Evolutionary conservation across 306 rosid species (phyloP).

Genomic region (Ormosia emarginata): DNA sequence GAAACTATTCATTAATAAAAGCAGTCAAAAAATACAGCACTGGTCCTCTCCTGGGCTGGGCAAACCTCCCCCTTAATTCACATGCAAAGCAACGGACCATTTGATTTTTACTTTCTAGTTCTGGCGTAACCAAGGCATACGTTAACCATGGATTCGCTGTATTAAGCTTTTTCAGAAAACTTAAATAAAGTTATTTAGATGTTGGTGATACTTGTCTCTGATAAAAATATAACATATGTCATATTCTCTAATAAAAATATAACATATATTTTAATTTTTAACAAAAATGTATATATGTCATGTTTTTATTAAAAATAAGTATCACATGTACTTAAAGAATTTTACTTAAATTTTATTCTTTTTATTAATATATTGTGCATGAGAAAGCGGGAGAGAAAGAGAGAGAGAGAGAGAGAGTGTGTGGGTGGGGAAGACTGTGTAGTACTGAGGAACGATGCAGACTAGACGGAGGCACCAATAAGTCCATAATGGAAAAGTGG

Average conservation of each 20-base stretch:
- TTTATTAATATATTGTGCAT: not conserved
- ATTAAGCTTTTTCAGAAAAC: not conserved
- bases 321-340: too few species aligned
- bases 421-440: slow-evolving; percentile 23
- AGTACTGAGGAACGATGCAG: slow-evolving; percentile 31
- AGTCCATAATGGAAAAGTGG: slow-evolving; percentile 20
- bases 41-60: not conserved
- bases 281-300: too few species aligned
- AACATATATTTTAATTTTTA: too few species aligned
- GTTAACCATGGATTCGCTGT: not conserved
- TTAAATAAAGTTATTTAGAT: too few species aligned
- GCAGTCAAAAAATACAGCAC: not conserved
- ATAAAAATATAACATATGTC: too few species aligned
- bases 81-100: slow-evolving; percentile 19
- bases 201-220: too few species aligned
- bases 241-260: too few species aligned
- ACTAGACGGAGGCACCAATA: slow-evolving; percentile 35
- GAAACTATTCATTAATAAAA: not conserved
- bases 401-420: not conserved
- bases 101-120: not conserved
- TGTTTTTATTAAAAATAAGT: too few species aligned
- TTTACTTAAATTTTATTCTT: too few species aligned
- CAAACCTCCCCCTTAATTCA: not conserved
- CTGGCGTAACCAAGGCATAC: not conserved
- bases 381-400: not conserved